Evolutionary conservation across 2,329 filamentous ascomycete species (phyloP), one percentile per base, ranked within the genome.

Genomic region (Neurospora sp.): DNA sequence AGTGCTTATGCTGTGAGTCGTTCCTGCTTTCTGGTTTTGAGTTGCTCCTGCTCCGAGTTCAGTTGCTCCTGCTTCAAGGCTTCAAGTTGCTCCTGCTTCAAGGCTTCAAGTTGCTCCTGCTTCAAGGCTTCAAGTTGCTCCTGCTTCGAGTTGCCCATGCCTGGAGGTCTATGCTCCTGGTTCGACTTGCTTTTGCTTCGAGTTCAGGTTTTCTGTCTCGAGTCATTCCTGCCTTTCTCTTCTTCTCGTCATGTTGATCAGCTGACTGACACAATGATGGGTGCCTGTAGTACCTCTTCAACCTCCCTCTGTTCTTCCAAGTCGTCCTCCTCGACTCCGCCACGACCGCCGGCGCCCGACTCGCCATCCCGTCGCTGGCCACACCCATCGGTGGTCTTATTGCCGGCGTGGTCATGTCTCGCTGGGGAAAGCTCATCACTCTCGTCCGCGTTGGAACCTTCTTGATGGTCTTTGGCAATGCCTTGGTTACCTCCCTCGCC

Each of bases 241-340:
- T 17, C 52, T 62, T 62, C 28, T 17, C 36, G 15, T 8, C n/a
- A 39, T 19, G 46, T 23, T 40, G 15, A 39, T 69, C 52, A n/a
- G 28, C 52, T 62, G 52, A 28, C 8, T 19, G 3, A 67, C 66
- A 19, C 28, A 28, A 28, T 28, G 69, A 43, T 70, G 6, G 11
- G 6, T 17, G 10, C 15, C 33, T 33, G 4, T 62, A 86, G 83
- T 87, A 91, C 73, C 81, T 91, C 17, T 92, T 92, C 80, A 89
- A 90, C 75, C 83, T 90, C 0, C 90, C 90, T 0, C 80, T 92
- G 5, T 92, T 90, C 79, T 92, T 91, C 76, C 89, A 91, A 74
- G 87, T 87, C 0, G 87, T 91, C 6, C 83, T 90, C 2, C 79
- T 87, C 2, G 88, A 91, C 71, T 87, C 87, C 0, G 86, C 90